Conservation (phyloP, 768 basidiomycete genomes). For the Boletus fagicola region DNA sequence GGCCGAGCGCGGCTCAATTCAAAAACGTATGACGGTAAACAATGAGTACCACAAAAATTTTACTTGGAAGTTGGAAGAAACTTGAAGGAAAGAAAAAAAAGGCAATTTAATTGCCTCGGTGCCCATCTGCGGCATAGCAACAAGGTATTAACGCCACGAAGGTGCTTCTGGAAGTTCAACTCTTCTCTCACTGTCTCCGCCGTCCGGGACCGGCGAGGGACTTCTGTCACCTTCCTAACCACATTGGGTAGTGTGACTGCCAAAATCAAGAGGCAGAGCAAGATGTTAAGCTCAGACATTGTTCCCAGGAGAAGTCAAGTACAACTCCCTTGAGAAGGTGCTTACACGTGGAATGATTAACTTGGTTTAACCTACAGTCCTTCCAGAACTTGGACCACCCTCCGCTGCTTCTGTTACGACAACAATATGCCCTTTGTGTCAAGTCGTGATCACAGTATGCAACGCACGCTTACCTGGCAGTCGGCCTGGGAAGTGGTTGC, state of each 20-base stretch:
- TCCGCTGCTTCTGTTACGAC: conserved; percentile 58
- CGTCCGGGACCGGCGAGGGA: conserved; percentile 1
- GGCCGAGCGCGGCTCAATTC: background rate
- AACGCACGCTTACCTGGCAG: conserved; percentile 49
- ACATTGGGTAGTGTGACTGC: background rate
- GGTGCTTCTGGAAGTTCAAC: conserved; percentile 5
- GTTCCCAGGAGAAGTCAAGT: background rate
- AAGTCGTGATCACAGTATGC: background rate
- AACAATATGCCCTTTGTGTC: conserved; percentile 2
- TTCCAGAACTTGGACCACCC: conserved; percentile 66
- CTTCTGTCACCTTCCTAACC: background rate
- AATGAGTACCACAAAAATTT: background rate
- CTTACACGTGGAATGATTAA: conserved; percentile 5
- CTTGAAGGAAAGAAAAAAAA: background rate
- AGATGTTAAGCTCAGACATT: background rate
- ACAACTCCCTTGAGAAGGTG: background rate
- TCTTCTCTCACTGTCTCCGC: conserved; percentile 3
- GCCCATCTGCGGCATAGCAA: background rate
- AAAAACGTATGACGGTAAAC: background rate
- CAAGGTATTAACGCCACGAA: conserved; percentile 13
- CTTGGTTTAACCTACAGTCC: conserved; percentile 36
- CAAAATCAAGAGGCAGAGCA: background rate
- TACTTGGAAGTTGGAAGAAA: background rate
- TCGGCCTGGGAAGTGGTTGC: conserved; percentile 46
- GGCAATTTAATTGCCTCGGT: background rate